Base-by-base conservation (phyloP, 768 basidiomycete species). In the Suillus plorans region DNA sequence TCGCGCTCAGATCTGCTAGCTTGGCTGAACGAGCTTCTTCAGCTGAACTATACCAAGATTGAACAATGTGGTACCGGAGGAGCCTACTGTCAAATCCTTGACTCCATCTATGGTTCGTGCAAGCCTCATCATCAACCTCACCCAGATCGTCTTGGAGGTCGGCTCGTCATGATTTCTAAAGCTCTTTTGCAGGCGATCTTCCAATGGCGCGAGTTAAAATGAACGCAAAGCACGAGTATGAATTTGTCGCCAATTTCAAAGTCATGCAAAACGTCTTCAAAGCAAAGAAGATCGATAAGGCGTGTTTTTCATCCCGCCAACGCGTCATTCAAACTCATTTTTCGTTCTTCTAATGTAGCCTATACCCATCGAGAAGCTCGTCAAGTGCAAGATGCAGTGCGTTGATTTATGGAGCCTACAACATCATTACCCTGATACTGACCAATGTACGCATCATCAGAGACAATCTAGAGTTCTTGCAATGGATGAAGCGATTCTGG, bases 321-420 rank as follows among this genome's bases (percentile, higher is more conserved):
- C 18, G 9, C 34, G 64, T 65, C 50, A 53, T 61, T 63, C 18
- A 56, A 64, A 10, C 62, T 41, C 47, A 66, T 41, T 28, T 14
- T 60, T 60, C 58, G 60, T 39, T 68, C n/a, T 67, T 36, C 49
- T 63, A 62, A 68, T 52, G 45, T 69, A 97, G 94, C 96, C 96
- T 34, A 95, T 99, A 76, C 92, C 86, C 8, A 91, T 99, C n/a
- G 97, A 99, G 70, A 90, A 84, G 71, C 87, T 99, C 44, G 87
- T 93, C 57, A 96, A 96, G 79, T 99, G 97, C 82, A 99, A 98
- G 82, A 99, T 99, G 96, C 97, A 98, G 90, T 92, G 80, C 76
- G 92, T 89, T 45, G 36, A 60, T 57, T 64, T 34, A 39, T 67
- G 45, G 16, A 7, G 41, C 22, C 14, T 53, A 56, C 56, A 52